phyloP scores from a whole-genome alignment of 257 asterid species.

The Cinchona pubescens region DNA sequence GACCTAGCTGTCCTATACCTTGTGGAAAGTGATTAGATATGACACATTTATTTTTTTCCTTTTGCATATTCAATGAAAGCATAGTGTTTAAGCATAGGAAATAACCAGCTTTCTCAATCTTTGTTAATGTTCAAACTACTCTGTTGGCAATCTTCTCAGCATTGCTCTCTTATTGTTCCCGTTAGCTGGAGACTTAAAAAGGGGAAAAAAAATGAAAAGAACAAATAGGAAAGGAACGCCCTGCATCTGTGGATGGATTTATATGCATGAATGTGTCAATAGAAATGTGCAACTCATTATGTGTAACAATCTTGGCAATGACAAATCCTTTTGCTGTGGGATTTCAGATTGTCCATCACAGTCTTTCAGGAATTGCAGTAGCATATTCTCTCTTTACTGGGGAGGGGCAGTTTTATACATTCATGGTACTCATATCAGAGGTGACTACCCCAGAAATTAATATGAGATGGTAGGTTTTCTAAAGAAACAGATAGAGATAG shows the following conservation, averaged over 20 bases:
- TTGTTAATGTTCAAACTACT: background rate
- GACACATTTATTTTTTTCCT: background rate
- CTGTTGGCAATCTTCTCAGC: background rate
- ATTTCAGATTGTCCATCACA: constrained; percentile 89
- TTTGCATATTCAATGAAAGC: background rate
- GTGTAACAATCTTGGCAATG: constrained; percentile 1
- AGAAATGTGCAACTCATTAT: background rate
- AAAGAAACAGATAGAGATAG: background rate
- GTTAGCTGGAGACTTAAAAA: background rate
- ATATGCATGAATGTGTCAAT: constrained; percentile 3
- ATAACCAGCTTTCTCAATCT: background rate
- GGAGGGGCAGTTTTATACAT: constrained; percentile 97
- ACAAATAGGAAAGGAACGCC: background rate
- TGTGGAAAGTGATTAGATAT: background rate
- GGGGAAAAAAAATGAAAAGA: background rate
- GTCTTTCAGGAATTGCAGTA: constrained; percentile 84
- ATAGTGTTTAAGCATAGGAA: background rate
- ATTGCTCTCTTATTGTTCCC: background rate
- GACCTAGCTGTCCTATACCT: background rate
- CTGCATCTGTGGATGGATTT: constrained; percentile 1
- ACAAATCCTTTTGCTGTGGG: constrained; percentile 28
- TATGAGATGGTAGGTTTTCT: constrained; percentile 70
- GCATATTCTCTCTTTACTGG: constrained; percentile 82
- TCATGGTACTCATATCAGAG: constrained; percentile 96
- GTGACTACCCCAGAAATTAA: constrained; percentile 90